Evolutionary conservation across 2,329 filamentous ascomycete species (phyloP).

Genomic region (Ophiostoma ips): DNA sequence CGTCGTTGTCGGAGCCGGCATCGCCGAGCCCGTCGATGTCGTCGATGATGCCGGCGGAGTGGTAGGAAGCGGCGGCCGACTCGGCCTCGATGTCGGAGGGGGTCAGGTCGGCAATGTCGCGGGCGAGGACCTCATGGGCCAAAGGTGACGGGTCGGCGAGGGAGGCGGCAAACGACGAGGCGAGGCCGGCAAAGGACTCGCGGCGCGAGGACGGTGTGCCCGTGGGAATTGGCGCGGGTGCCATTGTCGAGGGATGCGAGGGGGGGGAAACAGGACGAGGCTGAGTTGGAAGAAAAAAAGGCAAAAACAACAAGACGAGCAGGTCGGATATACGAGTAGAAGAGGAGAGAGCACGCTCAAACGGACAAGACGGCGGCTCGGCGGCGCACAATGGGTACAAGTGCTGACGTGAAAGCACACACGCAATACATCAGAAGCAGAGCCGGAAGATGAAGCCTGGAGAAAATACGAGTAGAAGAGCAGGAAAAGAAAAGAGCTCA

Average conservation of each 20-base stretch:
- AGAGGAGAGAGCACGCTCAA: not conserved
- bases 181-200: conserved; percentile 12
- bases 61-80: conserved; percentile 3
- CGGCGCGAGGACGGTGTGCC: conserved; percentile 6
- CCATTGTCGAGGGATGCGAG: conserved; percentile 1
- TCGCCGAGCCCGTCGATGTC: conserved; percentile 19
- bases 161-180: conserved; percentile 28
- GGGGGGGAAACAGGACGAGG: not conserved
- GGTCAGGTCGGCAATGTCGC: conserved; percentile 51
- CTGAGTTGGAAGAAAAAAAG: not conserved
- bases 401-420: too few species aligned
- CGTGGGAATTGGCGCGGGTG: conserved; percentile 17
- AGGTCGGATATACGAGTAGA: too few species aligned
- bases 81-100: conserved; percentile 33
- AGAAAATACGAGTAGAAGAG: not conserved
- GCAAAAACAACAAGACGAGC: not conserved
- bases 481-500: not conserved
- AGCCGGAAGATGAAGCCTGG: not conserved
- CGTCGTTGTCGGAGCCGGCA: conserved; percentile 25
- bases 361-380: not conserved
- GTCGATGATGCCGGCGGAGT: conserved; percentile 7
- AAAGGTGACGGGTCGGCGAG: conserved; percentile 50
- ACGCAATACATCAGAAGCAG: not conserved
- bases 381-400: too few species aligned
- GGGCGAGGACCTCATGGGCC: conserved; percentile 49